Percentiles rank a stretch among this genome's conserved stretches.
Conservation (phyloP, 1,139 yeast species). For the Candida tunisiensis region DNA sequence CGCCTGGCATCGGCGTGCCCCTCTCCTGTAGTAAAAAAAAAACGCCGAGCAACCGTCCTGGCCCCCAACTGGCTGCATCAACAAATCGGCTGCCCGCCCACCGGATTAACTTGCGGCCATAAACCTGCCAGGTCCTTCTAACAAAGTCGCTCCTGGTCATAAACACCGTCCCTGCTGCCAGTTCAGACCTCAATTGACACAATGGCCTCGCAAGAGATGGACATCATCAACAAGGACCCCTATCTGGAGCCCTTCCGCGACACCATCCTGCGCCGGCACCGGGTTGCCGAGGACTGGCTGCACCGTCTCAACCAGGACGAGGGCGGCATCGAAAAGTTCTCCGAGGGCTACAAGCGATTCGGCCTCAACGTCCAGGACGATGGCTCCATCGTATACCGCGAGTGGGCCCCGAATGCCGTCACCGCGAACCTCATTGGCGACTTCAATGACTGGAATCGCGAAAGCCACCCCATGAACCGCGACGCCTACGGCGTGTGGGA, state of each 20-base stretch:
- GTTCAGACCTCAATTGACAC: no score
- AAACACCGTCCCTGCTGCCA: no score
- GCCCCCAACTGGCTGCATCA: no score
- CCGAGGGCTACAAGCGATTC: slow-evolving; percentile 46
- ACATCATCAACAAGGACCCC: slow-evolving; percentile 49
- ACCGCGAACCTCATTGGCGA: slow-evolving; percentile 74
- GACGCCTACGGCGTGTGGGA: slow-evolving; percentile 53
- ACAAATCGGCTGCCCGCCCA: no score
- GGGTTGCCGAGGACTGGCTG: slow-evolving; percentile 40
- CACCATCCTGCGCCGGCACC: slow-evolving; percentile 37
- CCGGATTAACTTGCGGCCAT: no score
- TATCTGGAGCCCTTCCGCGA: slow-evolving; percentile 72
- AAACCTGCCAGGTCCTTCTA: no score
- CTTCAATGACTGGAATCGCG: slow-evolving; percentile 67
- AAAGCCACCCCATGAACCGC: slow-evolving; percentile 35
- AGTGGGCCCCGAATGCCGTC: slow-evolving; percentile 82
- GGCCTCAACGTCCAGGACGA: slow-evolving; percentile 53
- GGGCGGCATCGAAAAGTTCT: slow-evolving; percentile 32
- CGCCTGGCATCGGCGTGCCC: no score
- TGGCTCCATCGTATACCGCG: slow-evolving; percentile 44
- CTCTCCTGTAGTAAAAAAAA: no score
- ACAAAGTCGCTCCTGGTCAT: no score
- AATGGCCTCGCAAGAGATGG: no score
- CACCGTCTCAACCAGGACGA: slow-evolving; percentile 28
- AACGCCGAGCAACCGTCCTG: no score